Conservation (phyloP, 768 basidiomycete genomes). For the Tulasnella sp. region DNA sequence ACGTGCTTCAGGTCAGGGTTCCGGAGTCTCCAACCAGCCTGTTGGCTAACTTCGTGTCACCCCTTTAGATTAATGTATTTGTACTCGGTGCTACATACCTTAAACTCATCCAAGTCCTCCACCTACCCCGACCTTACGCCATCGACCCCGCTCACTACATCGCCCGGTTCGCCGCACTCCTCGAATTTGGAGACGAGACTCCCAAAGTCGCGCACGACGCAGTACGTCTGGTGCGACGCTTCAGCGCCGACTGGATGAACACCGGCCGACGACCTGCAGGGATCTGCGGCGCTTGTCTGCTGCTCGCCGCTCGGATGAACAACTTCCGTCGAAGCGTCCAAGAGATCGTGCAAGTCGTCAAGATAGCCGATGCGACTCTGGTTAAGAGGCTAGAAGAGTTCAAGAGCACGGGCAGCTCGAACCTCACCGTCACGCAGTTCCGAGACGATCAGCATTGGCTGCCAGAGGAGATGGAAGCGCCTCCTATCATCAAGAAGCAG, state of each 20-base stretch:
- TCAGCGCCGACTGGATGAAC: constrained; percentile 97
- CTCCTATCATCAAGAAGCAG: constrained; percentile 63
- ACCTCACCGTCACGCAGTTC: constrained; percentile 86
- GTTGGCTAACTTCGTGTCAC: constrained; percentile 6
- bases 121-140: constrained; percentile 62
- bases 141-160: constrained; percentile 98
- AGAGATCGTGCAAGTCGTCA: constrained; percentile 98
- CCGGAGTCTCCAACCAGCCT: background rate
- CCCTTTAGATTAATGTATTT: constrained; percentile 87
- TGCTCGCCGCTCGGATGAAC: constrained; percentile 98
- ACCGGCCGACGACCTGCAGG: constrained; percentile 94
- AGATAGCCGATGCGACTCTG: constrained; percentile 95
- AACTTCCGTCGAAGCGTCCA: constrained; percentile 91
- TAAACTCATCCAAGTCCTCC: constrained; percentile 86
- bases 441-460: constrained; percentile 73
- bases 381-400: constrained; percentile 95
- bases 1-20: constrained; percentile 74
- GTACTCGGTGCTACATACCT: constrained; percentile 96
- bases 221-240: constrained; percentile 87
- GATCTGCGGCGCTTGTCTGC: constrained; percentile 93
- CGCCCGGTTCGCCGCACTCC: constrained; percentile 88
- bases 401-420: constrained; percentile 83
- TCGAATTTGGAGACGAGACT: constrained; percentile 96
- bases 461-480: constrained; percentile 90
- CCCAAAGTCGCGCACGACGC: constrained; percentile 92